phyloP scores from a whole-genome alignment of 2,329 filamentous ascomycete genomes.

The Beauveria medogensis region DNA sequence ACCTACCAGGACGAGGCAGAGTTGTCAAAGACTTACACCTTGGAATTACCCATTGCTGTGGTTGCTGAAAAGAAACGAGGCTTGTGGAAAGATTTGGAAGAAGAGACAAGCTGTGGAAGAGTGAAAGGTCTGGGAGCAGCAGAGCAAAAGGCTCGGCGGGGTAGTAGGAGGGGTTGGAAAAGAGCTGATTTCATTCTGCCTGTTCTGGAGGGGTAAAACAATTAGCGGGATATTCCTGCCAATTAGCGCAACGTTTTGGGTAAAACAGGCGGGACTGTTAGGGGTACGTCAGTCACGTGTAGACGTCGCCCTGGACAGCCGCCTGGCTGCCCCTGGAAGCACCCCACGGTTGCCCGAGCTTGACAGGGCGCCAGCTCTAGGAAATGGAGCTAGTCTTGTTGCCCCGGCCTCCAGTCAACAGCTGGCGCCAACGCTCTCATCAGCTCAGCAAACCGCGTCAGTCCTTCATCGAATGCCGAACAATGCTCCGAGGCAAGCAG shows the following conservation, averaged over 20 bases:
- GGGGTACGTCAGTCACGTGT: conserved; percentile 23
- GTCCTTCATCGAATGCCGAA: neutral
- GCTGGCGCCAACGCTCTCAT: neutral
- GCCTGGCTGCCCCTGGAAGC: neutral
- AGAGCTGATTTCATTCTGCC: conserved; percentile 37
- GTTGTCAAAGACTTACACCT: conserved; percentile 48
- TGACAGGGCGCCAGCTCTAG: neutral
- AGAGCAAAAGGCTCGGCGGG: conserved; percentile 36
- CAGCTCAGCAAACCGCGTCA: neutral
- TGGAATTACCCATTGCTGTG: conserved; percentile 62
- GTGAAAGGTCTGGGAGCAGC: conserved; percentile 31
- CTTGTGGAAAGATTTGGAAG: conserved; percentile 30
- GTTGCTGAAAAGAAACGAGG: conserved; percentile 47
- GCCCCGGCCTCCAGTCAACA: neutral
- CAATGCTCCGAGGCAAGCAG: neutral
- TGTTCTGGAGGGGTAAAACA: conserved; percentile 32
- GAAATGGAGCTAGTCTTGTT: neutral
- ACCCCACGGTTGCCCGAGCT: neutral
- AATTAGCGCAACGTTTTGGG: conserved; percentile 2
- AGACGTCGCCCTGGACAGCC: neutral
- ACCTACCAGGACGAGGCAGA: neutral
- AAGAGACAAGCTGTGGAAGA: conserved; percentile 34
- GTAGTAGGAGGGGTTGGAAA: conserved; percentile 36
- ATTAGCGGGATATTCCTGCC: conserved; percentile 27
- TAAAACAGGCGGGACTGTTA: conserved; percentile 13